Evolutionary conservation across 225 moss, liverwort and hornwort genomes (phyloP).

Genomic region (Lunularia cruciata): DNA sequence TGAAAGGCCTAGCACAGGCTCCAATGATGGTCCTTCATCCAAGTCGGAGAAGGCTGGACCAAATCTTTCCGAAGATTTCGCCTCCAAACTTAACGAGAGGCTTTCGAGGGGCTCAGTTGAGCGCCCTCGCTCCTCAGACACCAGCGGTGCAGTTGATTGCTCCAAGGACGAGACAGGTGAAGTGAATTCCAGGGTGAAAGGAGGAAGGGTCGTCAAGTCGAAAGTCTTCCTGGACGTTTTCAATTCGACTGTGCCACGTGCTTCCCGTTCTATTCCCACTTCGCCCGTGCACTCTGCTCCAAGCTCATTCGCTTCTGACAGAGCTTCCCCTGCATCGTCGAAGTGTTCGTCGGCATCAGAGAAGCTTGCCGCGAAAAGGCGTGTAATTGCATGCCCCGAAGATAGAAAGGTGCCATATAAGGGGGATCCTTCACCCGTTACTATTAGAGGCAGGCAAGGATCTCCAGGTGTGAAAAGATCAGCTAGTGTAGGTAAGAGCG

Average conservation of each 20-base stretch:
- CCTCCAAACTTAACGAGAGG: conserved; percentile 48
- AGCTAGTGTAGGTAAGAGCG: conserved; percentile 46
- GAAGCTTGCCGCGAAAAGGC: conserved; percentile 36
- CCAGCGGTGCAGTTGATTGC: conserved; percentile 11
- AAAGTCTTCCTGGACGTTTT: conserved; percentile 54
- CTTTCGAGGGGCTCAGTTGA: conserved; percentile 30
- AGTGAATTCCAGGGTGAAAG: conserved; percentile 38
- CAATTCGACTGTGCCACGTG: conserved; percentile 35
- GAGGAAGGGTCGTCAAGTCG: conserved; percentile 47
- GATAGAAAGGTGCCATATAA: conserved; percentile 51
- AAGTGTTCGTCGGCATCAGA: conserved; percentile 22
- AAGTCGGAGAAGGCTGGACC: conserved; percentile 20
- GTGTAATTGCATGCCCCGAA: conserved; percentile 53
- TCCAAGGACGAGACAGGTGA: conserved; percentile 26
- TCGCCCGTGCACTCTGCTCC: conserved; percentile 40
- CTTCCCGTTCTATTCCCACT: conserved; percentile 46
- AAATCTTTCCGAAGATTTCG: conserved; percentile 38
- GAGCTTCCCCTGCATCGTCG: conserved; percentile 35
- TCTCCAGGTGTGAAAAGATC: conserved; percentile 50
- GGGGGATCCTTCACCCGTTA: conserved; percentile 26
- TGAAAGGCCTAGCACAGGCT: conserved; percentile 31
- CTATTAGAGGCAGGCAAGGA: conserved; percentile 30
- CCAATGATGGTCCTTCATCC: conserved; percentile 18
- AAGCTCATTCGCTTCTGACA: conserved; percentile 26
- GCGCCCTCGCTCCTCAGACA: conserved; percentile 29